Conservation (phyloP, 495 filamentous ascomycete genomes). For the Penicillium cinerascens region DNA sequence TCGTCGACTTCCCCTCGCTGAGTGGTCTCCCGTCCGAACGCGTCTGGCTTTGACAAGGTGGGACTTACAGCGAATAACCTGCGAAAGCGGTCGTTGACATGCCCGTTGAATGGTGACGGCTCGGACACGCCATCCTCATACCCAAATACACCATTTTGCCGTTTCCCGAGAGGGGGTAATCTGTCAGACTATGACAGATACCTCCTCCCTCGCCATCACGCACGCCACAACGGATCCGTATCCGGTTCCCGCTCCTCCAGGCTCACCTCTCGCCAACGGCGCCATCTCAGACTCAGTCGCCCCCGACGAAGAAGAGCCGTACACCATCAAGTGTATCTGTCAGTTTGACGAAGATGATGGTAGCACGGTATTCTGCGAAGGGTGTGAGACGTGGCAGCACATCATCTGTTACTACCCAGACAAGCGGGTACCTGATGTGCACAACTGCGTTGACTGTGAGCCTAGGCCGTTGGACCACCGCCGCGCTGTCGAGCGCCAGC, state of each 20-base stretch:
- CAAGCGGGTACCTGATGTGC: conserved; percentile 70
- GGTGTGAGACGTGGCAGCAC: conserved; percentile 97
- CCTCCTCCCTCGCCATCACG: conserved; percentile 57
- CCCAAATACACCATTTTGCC: conserved; percentile 22
- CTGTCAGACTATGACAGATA: conserved; percentile 94
- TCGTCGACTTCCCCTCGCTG: neutral
- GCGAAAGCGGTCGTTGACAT: conserved; percentile 28
- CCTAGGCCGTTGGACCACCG: conserved; percentile 68
- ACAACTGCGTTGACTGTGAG: conserved; percentile 83
- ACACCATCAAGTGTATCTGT: conserved; percentile 98
- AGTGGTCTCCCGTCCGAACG: conserved; percentile 1
- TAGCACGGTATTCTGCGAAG: conserved; percentile 93
- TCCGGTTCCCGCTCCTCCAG: conserved; percentile 56
- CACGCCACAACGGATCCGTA: conserved; percentile 61
- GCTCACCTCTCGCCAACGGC: conserved; percentile 53
- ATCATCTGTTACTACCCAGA: conserved; percentile 89
- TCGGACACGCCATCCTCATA: conserved; percentile 21
- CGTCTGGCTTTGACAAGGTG: conserved; percentile 7
- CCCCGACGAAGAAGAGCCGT: conserved; percentile 78
- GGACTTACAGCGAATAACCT: neutral
- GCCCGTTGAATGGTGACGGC: conserved; percentile 32
- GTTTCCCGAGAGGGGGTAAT: conserved; percentile 52
- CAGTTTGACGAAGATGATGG: conserved; percentile 91
- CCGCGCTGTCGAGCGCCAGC: conserved; percentile 66
- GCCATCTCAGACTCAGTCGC: conserved; percentile 51